A percentile compares a stretch with the other conserved stretches of the same genome.
Evolutionary conservation across 345 rosid genomes (phyloP).

Genomic region (Eucalyptus tenuipes): DNA sequence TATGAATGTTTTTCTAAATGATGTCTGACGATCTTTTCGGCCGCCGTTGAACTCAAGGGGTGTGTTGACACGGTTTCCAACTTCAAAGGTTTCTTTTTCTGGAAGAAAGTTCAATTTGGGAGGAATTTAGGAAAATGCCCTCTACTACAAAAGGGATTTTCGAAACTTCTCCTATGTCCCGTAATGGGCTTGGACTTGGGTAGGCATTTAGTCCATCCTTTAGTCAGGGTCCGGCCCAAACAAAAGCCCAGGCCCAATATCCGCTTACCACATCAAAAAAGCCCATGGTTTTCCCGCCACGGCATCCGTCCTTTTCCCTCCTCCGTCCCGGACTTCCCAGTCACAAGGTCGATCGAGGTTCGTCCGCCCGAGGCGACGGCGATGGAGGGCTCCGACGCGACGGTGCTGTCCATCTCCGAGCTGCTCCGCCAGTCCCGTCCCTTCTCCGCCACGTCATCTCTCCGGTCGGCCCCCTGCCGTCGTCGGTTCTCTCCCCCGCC

Average conservation of each 20-base stretch:
- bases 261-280: background rate
- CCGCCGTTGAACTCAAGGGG: background rate
- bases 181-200: background rate
- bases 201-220: background rate
- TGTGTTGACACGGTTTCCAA: background rate
- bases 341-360: background rate
- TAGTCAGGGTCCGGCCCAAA: background rate
- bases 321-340: background rate
- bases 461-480: slow-evolving; percentile 3
- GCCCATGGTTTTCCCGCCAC: background rate
- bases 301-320: background rate
- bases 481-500: background rate
- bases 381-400: background rate
- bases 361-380: background rate
- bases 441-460: slow-evolving; percentile 44
- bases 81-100: background rate
- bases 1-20: no score
- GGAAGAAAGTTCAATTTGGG: background rate
- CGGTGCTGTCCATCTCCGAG: slow-evolving; percentile 17
- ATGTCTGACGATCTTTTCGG: background rate
- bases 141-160: background rate
- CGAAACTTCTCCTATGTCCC: background rate
- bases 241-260: background rate
- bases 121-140: background rate
- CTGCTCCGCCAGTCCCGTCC: slow-evolving; percentile 28